Evolutionary conservation across 202 grass and related monocot genomes (phyloP), one percentile per base, ranked within the genome.

Genomic region (Musa balbisiana): DNA sequence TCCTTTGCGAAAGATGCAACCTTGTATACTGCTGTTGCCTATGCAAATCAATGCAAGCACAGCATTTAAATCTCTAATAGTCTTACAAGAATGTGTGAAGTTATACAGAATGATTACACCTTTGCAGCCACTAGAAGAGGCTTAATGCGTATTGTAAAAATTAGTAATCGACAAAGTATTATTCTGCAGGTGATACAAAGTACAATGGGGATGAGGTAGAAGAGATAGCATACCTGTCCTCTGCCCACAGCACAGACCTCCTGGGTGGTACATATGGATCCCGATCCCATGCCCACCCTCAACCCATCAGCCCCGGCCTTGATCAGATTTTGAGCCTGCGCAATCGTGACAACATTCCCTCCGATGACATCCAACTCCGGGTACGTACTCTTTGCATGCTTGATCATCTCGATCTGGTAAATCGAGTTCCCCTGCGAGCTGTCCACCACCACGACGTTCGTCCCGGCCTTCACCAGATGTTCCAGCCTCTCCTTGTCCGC

Each of bases 1-100:
- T 94, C 85, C 11, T 88, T 94, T 71, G 95, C 95, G 77, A 86
- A 99, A 2, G 95, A 99, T 79, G 95, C 87, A 85, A 92, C 95
- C 78, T 92, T 99, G 69, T 94, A 94, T n/a, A 99, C 95, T 1
- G 95, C 91, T 20, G 95, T 92, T 68, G 95, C 95, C 95, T 99
- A 74, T 70, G 69, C 17, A 78, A 55, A 76, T 55, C 52, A 82
- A 89, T 59, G 43, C 22, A 13, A 62, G 4, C 17, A 51, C 67
- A 51, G 16, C 9, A 0, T 51, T 51, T 11, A 65, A 26, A 27
- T 65, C 63, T 26, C 26, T 23, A 27, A 11, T 65, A 65, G n/a
- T 65, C 33, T 43, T 43, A 43, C 6, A 43, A 43, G 5, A 43
- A 43, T 43, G 33, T 43, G 33, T 43, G 33, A 43, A 43, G 0